Evolutionary conservation across 2,329 filamentous ascomycete species (phyloP).

Genomic region (Zelopaecilomyces penicillatus): DNA sequence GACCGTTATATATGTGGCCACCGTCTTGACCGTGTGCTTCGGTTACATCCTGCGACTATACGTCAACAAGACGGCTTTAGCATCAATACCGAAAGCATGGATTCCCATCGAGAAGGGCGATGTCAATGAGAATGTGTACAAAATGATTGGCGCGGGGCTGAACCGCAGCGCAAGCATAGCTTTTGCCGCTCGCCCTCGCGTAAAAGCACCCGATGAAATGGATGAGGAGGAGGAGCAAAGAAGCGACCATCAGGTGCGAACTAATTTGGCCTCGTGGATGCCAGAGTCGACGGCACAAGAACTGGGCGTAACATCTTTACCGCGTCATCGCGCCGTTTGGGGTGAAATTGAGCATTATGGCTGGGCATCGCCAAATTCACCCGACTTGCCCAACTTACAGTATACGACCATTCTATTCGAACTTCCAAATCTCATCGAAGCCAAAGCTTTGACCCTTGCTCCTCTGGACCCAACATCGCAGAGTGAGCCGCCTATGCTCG

Average conservation of each 20-base stretch:
- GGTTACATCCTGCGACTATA: slow-evolving; percentile 81
- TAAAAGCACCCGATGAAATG: slow-evolving; percentile 12
- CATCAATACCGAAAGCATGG: slow-evolving; percentile 78
- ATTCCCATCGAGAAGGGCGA: slow-evolving; percentile 82
- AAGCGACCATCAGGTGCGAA: slow-evolving; percentile 5
- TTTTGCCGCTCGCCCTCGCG: slow-evolving; percentile 46
- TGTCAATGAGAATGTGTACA: slow-evolving; percentile 63
- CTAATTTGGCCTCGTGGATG: neutral
- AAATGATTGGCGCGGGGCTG: slow-evolving; percentile 65
- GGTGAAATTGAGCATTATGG: slow-evolving; percentile 77
- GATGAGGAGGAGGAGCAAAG: slow-evolving; percentile 13
- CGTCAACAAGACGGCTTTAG: slow-evolving; percentile 70
- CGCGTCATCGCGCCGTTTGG: slow-evolving; percentile 54
- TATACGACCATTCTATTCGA: slow-evolving; percentile 76
- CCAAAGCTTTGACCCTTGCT: slow-evolving; percentile 80
- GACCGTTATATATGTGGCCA: slow-evolving; percentile 65
- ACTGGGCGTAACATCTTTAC: slow-evolving; percentile 37
- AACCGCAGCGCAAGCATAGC: slow-evolving; percentile 72
- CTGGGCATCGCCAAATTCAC: slow-evolving; percentile 73
- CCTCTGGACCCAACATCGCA: slow-evolving; percentile 41
- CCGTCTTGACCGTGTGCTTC: slow-evolving; percentile 59
- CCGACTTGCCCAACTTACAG: slow-evolving; percentile 71
- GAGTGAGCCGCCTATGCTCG: slow-evolving; percentile 40
- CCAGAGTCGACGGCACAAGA: slow-evolving; percentile 24
- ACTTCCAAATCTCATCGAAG: slow-evolving; percentile 83